Evolutionary conservation across 2,329 filamentous ascomycete species (phyloP), one percentile per base, ranked within the genome.

Genomic region (Colletotrichum eleusines): DNA sequence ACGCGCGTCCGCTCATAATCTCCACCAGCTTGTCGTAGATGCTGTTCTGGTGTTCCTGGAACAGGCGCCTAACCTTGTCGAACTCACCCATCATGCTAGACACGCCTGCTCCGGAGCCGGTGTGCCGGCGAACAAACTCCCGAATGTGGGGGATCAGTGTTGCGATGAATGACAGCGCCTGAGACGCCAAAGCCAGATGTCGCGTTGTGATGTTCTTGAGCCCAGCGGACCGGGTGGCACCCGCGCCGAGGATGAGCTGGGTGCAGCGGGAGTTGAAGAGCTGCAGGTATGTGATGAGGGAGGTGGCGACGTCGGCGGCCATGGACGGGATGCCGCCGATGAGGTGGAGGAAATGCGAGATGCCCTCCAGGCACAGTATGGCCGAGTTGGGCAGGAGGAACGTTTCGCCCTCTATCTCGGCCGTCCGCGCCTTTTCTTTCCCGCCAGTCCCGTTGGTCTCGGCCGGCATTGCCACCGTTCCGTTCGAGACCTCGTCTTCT

Each of bases 201-300:
- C 96, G 96, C 0, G 96, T 97, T 0, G 94, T 97, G 79, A 99
- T 99, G 77, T 98, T 98, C 79, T 94, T 97, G 26, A 99, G 85
- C 0, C 95, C 95, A 1, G 95, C 96, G 31, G 92, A 94, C 44
- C 90, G 87, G 6, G 94, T 98, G 5, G 96, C 96, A 5, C 96
- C 96, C 1, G 96, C 96, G 1, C 96, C 96, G 8, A 99, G 90
- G 74, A 99, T 98, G 69, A 99, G 88, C 79, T 99, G 96, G n/a
- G 93, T 97, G 69, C 95, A 95, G 26, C 96, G 92, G 2, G 94
- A 98, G 80, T 99, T 98, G 86, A 98, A 99, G 5, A 97, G 87
- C 74, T 96, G 93, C 18, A 98, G 86, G 77, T 97, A 97, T 28
- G 96, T 91, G 51, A 98, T 85, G 14, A 99, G 87, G 0, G 91